Percentiles rank a stretch among this genome's conserved stretches.
Evolutionary conservation across 257 asterid genomes (phyloP).

Genomic region (Pogostemon cablin): DNA sequence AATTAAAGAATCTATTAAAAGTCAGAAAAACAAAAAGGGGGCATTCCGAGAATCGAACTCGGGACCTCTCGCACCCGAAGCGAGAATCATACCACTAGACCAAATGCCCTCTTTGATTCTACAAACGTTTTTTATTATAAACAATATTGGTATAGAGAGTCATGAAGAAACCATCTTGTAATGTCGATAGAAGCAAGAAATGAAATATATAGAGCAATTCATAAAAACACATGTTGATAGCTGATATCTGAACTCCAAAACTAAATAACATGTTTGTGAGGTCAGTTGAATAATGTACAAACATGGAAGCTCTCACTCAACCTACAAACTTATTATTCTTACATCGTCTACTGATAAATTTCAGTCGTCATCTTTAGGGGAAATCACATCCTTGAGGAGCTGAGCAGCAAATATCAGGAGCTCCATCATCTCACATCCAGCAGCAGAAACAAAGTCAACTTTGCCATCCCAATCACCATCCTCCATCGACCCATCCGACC

Average conservation of each 20-base stretch:
- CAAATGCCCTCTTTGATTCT: constrained; percentile 58
- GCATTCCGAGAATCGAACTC: constrained; percentile 93
- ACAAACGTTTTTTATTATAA: too few relatives aligned
- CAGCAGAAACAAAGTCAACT: constrained; percentile 81
- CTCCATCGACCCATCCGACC: constrained; percentile 52
- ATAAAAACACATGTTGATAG: too few relatives aligned
- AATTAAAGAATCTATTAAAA: too few relatives aligned
- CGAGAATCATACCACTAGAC: constrained; percentile 98
- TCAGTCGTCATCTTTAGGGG: neutral
- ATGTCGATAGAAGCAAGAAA: too few relatives aligned
- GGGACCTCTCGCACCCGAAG: constrained; percentile 97
- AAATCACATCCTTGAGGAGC: constrained; percentile 44
- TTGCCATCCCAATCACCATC: constrained; percentile 38
- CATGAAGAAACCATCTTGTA: too few relatives aligned
- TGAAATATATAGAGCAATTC: too few relatives aligned
- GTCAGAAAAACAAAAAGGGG: constrained; percentile 37
- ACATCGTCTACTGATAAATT: neutral
- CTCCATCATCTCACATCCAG: constrained; percentile 93
- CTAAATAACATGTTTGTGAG: too few relatives aligned
- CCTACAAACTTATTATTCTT: neutral
- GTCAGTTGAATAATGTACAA: too few relatives aligned
- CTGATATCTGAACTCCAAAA: too few relatives aligned
- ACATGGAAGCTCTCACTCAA: too few relatives aligned
- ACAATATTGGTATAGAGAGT: too few relatives aligned
- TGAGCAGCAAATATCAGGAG: constrained; percentile 75